Evolutionary conservation across 2,329 filamentous ascomycete species (phyloP), one percentile per base, ranked within the genome.

Genomic region (Ophiostoma angusticollis): DNA sequence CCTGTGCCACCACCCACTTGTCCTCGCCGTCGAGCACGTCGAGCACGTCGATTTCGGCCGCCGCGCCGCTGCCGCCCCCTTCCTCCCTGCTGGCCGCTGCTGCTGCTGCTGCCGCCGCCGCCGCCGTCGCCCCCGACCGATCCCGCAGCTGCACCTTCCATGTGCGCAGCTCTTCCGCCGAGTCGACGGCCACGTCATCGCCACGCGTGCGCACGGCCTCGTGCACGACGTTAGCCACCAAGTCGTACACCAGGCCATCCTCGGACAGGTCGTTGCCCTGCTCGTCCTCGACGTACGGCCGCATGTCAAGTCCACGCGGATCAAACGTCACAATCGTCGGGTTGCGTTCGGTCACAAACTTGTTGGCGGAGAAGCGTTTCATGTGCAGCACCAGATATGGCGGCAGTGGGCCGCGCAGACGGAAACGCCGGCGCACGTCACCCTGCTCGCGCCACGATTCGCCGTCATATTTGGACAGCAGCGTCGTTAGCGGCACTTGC

Each of bases 281-380:
- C 0, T 84, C 82, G 52, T 87, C 84, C 61, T 96, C 85, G 11
- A 94, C 85, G 52, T 91, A 96, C 0, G 87, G 86, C 5, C 78
- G 72, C 67, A 95, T 79, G 57, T 98, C 86, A 8, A 98, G 74
- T 30, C 80, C 46, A 44, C 80, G 72, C 5, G 84, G 80, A 47
- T 89, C 84, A 59, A 96, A 98, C 0, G 89, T 96, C 47, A 98
- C 91, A 53, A 98, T 98, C 9, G 91, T 98, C 1, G 89, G 91
- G 58, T 98, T 98, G 36, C 91, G 82, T 62, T 96, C 89, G 2
- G 81, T 75, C 16, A 98, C 84, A 54, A 98, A 98, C 58, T 95
- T 94, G 67, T 98, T 98, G 49, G 82, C 79, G 49, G 80, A 84
- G 69, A 98, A 98, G 50, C 91, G 85, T 65, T 96, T 96, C 64